A percentile compares a stretch with the other conserved stretches of the same genome.
Conservation (phyloP, 257 asterid genomes). For the Echites panduratus region DNA sequence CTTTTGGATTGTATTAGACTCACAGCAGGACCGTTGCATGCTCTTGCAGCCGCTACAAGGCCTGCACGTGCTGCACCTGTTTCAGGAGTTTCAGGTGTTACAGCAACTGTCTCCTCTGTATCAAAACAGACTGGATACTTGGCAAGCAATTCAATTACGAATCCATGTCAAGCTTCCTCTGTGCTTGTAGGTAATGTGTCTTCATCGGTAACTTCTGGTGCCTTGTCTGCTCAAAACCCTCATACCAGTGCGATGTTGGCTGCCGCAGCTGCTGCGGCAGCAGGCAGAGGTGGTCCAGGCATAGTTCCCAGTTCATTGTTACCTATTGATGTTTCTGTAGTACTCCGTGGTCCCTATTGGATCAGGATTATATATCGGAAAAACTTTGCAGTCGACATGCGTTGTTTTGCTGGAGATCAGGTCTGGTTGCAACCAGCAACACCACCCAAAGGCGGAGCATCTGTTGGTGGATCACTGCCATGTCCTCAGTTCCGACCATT, state of each 20-base stretch:
- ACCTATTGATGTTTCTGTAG: conserved; percentile 99
- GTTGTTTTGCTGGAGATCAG: conserved; percentile 99
- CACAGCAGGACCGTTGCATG: conserved; percentile 98
- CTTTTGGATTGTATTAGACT: conserved; percentile 95
- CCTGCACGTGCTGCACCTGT: conserved; percentile 99
- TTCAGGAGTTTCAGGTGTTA: conserved; percentile 65
- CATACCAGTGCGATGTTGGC: conserved; percentile 67
- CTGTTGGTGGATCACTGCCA: conserved; percentile 92
- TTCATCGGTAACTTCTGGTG: conserved; percentile 40
- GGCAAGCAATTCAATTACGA: conserved; percentile 50
- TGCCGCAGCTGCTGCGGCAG: conserved; percentile 82
- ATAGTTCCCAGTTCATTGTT: conserved; percentile 97
- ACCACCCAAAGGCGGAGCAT: conserved; percentile 94
- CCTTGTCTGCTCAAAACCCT: conserved; percentile 49
- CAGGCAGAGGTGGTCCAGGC: conserved; percentile 97
- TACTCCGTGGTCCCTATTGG: conserved; percentile 98
- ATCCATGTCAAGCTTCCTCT: conserved; percentile 55
- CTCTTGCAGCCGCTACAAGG: conserved; percentile 98
- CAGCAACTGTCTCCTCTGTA: conserved; percentile 51
- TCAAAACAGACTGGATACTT: conserved; percentile 62
- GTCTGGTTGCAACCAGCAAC: conserved; percentile 99
- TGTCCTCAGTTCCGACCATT: conserved; percentile 99
- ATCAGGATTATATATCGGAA: conserved; percentile 91
- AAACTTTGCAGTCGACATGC: conserved; percentile 96
- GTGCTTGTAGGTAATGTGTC: conserved; percentile 50